These are phyloP conservation scores for Ceratobasidium sp. DNA, from an alignment of 1,284 basidiomycete genomes.

Conservation along the genomic window DNA sequence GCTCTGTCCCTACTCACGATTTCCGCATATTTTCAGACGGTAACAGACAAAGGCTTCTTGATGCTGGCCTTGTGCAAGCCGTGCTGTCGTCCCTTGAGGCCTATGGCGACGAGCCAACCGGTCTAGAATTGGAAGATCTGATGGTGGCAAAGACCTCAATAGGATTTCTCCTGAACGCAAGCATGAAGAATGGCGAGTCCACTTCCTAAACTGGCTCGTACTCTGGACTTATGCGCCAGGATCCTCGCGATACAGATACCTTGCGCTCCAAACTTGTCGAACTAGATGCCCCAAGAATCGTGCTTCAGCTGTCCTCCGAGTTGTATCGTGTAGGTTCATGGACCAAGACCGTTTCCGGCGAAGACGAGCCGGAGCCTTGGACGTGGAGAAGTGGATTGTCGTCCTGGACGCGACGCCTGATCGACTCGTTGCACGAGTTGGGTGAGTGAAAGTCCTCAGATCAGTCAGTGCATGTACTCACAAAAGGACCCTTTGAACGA, in stretches of 20 bases:
- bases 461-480: conserved; percentile 3
- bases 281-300: conserved; percentile 73
- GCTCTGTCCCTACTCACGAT: conserved; percentile 5
- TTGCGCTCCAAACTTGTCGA: conserved; percentile 76
- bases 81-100: conserved; percentile 76
- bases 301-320: conserved; percentile 75
- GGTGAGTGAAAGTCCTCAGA: conserved; percentile 44
- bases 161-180: conserved; percentile 84
- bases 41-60: conserved; percentile 76
- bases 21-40: conserved; percentile 49
- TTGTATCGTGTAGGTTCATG: conserved; percentile 79
- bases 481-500: conserved; percentile 60
- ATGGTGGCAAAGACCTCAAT: conserved; percentile 82
- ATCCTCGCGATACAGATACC: conserved; percentile 66
- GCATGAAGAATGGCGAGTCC: conserved; percentile 77
- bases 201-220: neutral
- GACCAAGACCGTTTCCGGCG: conserved; percentile 57
- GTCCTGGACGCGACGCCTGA: conserved; percentile 80
- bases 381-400: conserved; percentile 72
- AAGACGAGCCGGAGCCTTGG: conserved; percentile 70
- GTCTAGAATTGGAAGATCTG: conserved; percentile 66
- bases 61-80: conserved; percentile 75
- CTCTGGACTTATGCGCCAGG: conserved; percentile 20
- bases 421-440: conserved; percentile 62
- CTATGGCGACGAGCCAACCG: conserved; percentile 64